phyloP scores from a whole-genome alignment of 345 rosid species.

The Acer negundo region DNA sequence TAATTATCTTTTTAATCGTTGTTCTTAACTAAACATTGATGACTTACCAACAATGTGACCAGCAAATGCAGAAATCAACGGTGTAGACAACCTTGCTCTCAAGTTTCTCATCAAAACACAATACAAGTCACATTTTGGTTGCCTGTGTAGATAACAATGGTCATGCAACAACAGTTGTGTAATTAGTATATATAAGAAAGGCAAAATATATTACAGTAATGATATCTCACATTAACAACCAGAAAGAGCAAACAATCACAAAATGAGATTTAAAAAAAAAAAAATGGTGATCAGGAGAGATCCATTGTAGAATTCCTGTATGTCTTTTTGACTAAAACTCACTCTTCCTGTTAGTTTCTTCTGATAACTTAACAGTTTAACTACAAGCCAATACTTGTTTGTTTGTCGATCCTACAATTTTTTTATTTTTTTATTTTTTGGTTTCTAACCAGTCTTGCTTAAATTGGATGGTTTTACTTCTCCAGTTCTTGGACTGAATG shows the following conservation, averaged over 20 bases:
- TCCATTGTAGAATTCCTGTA: background rate
- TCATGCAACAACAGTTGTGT: no score
- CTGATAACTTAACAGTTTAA: background rate
- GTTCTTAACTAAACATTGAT: no score
- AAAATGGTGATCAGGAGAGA: background rate
- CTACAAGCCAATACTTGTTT: background rate
- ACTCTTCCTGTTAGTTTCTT: background rate
- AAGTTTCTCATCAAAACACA: no score
- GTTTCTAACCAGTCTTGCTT: slow-evolving; percentile 55
- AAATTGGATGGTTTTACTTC: slow-evolving; percentile 62
- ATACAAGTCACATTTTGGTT: no score
- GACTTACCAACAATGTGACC: no score
- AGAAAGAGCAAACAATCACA: background rate
- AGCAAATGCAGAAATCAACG: no score
- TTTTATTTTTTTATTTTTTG: background rate
- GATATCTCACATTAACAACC: background rate
- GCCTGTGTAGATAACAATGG: no score
- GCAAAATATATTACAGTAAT: slow-evolving; percentile 6
- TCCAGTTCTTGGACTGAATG: slow-evolving; percentile 55
- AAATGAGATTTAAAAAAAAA: background rate
- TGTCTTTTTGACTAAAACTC: background rate
- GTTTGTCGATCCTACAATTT: background rate
- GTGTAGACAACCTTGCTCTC: no score
- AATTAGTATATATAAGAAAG: background rate
- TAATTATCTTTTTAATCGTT: no score